Percentiles rank a stretch among this genome's conserved stretches.
phyloP scores from a whole-genome alignment of 2,329 filamentous ascomycete species.

The Colletotrichum shisoi region DNA sequence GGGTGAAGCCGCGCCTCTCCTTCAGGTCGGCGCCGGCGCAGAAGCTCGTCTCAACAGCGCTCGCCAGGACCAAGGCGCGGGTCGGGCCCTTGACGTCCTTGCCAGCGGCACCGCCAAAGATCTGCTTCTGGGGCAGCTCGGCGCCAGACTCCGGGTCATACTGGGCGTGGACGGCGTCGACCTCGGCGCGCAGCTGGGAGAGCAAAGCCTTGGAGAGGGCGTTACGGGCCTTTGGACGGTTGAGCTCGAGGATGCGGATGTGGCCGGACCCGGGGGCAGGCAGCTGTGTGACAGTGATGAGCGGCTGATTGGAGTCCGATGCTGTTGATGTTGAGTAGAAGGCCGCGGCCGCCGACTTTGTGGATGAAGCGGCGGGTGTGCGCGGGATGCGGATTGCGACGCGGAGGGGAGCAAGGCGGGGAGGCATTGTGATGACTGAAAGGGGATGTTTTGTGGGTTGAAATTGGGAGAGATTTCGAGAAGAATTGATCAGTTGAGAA shows the following conservation, averaged over 20 bases:
- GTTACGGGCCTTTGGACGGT: slow-evolving; percentile 85
- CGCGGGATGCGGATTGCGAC: slow-evolving; percentile 41
- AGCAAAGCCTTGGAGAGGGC: slow-evolving; percentile 86
- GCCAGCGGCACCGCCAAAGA: slow-evolving; percentile 57
- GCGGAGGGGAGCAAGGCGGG: slow-evolving; percentile 43
- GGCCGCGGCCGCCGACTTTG: not conserved
- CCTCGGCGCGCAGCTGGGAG: slow-evolving; percentile 72
- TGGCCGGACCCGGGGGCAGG: slow-evolving; percentile 81
- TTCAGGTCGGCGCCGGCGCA: slow-evolving; percentile 96
- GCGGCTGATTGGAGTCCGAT: slow-evolving; percentile 50
- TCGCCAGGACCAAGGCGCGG: slow-evolving; percentile 82
- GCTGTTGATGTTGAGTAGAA: slow-evolving; percentile 57
- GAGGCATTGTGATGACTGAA: slow-evolving; percentile 45
- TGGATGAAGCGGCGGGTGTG: slow-evolving; percentile 2
- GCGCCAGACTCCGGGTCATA: slow-evolving; percentile 62
- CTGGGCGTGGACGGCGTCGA: slow-evolving; percentile 73
- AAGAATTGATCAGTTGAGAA: not conserved
- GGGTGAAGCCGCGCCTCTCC: slow-evolving; percentile 78
- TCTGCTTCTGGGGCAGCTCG: slow-evolving; percentile 54
- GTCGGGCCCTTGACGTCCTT: slow-evolving; percentile 65
- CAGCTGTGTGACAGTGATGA: slow-evolving; percentile 76
- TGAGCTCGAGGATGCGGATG: slow-evolving; percentile 87
- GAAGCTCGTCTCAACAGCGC: slow-evolving; percentile 85
- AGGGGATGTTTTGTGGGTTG: no score
- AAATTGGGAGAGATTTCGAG: not conserved